Conservation (phyloP, 371 early-diverging fungal genomes). For the Nosema bombycis region DNA sequence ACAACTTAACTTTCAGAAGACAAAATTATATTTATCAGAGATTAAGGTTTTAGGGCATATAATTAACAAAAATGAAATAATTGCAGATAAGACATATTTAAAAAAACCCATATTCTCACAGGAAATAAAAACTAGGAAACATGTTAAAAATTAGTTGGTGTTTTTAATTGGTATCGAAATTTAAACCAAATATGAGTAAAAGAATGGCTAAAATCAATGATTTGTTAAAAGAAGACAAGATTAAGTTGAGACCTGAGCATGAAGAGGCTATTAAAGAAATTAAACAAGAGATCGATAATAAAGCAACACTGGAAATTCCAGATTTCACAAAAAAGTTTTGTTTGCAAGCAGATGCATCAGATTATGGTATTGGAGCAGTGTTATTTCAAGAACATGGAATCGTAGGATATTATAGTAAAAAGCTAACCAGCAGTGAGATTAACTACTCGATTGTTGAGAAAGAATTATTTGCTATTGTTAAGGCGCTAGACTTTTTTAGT, state of each 20-base stretch:
- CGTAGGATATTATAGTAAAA: slow-evolving; percentile 4
- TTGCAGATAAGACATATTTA: background rate
- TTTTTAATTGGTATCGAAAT: background rate
- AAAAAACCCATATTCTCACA: background rate
- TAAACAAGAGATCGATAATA: background rate
- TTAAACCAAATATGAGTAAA: background rate
- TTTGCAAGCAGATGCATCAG: slow-evolving; percentile 1
- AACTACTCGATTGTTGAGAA: too few relatives aligned
- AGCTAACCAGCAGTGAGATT: background rate
- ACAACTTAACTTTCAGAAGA: background rate
- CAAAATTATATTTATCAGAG: slow-evolving; percentile 1
- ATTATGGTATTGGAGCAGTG: background rate
- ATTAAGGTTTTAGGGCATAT: background rate
- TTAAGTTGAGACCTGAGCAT: background rate
- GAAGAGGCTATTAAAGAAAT: background rate
- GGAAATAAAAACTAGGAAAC: background rate
- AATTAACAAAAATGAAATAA: background rate
- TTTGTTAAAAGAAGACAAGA: background rate
- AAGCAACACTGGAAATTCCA: background rate
- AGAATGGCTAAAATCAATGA: background rate
- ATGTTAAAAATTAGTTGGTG: background rate
- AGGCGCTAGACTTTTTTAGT: background rate
- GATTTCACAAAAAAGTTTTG: background rate
- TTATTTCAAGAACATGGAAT: background rate
- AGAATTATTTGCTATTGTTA: slow-evolving; percentile 7